Evolutionary conservation across 2,329 filamentous ascomycete genomes (phyloP).

Genomic region (Phaeosphaeriaceae sp.): DNA sequence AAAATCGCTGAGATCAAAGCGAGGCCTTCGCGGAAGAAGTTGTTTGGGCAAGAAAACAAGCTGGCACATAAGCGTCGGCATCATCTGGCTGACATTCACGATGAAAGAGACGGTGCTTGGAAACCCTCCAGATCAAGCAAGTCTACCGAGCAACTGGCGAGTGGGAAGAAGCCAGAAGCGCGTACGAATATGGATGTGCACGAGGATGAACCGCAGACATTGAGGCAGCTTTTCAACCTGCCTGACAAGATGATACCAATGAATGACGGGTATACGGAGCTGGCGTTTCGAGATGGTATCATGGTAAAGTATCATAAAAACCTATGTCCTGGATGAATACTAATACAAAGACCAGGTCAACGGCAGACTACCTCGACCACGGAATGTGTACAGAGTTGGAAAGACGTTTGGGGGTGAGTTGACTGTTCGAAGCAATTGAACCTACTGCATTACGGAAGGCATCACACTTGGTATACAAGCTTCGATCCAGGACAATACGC

Average conservation of each 20-base stretch:
- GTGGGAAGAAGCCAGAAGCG: background rate
- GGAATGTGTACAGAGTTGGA: constrained; percentile 31
- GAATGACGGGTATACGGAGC: constrained; percentile 29
- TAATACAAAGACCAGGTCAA: constrained; percentile 25
- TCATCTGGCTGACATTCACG: constrained; percentile 19
- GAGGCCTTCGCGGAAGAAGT: constrained; percentile 47
- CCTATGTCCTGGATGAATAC: background rate
- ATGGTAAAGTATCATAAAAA: constrained; percentile 18
- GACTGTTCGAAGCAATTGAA: constrained; percentile 12
- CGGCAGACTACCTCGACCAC: constrained; percentile 28
- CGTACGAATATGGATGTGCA: background rate
- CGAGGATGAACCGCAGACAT: background rate
- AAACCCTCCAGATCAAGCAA: background rate
- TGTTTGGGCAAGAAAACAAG: constrained; percentile 25
- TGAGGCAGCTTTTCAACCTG: constrained; percentile 28
- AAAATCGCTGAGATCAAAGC: constrained; percentile 35
- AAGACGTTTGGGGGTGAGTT: constrained; percentile 26
- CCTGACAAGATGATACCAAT: constrained; percentile 35
- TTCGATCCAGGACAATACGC: too few species aligned
- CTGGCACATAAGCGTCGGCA: constrained; percentile 23
- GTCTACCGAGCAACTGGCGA: background rate
- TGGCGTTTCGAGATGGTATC: constrained; percentile 39
- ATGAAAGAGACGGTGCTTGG: constrained; percentile 27
- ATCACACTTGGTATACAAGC: too few species aligned
- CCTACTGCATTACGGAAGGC: too few species aligned